Conservation (phyloP, 257 asterid genomes). For the Cynanchum wilfordii region DNA sequence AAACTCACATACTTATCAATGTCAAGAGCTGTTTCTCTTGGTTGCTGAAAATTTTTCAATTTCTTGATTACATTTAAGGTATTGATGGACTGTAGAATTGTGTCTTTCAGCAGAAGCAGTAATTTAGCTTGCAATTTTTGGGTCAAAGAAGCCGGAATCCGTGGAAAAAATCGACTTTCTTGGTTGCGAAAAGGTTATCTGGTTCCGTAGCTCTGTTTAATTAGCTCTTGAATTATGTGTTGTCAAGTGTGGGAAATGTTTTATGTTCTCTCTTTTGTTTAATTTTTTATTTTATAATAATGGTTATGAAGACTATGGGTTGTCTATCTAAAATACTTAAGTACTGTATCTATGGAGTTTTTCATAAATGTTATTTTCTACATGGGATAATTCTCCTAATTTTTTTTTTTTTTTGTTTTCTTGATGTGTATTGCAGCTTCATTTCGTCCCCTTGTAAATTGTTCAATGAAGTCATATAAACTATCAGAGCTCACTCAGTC, state of each 20-base stretch:
- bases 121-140: constrained; percentile 27
- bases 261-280: not conserved
- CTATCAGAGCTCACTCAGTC: constrained; percentile 65
- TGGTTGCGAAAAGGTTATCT: constrained; percentile 33
- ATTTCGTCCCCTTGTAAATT: constrained; percentile 34
- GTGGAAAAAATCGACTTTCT: constrained; percentile 20
- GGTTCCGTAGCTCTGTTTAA: not conserved
- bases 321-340: no score
- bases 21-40: not conserved
- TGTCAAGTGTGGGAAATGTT: not conserved
- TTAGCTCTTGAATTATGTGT: not conserved
- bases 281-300: not conserved
- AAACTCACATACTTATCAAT: not conserved
- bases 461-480: constrained; percentile 83
- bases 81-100: constrained; percentile 61
- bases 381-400: not conserved
- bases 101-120: constrained; percentile 44
- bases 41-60: not conserved
- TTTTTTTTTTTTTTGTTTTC: not conserved
- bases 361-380: not conserved
- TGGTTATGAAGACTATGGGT: not conserved
- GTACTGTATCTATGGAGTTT: not conserved
- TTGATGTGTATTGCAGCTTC: constrained; percentile 39
- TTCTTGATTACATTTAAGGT: not conserved
- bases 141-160: constrained; percentile 22